Evolutionary conservation across 2,329 filamentous ascomycete species (phyloP).

Genomic region (Corniculantispora saksenae): DNA sequence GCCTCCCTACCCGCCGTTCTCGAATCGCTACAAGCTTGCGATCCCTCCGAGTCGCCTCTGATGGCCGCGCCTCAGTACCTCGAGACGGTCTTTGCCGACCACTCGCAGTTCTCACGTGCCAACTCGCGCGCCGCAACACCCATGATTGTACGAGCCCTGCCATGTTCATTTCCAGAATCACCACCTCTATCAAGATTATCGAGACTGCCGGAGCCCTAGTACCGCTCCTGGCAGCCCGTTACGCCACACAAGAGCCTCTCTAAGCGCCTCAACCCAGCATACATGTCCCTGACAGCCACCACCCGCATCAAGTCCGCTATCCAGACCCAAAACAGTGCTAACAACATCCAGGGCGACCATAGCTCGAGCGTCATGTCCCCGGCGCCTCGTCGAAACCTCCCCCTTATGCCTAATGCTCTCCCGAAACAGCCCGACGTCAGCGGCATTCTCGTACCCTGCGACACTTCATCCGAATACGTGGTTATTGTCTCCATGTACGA

Average conservation of each 20-base stretch:
- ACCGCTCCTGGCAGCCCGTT: constrained; percentile 23
- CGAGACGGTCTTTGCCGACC: constrained; percentile 74
- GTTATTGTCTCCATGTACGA: constrained; percentile 97
- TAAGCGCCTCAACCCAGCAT: constrained; percentile 36
- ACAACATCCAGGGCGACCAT: constrained; percentile 50
- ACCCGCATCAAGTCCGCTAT: constrained; percentile 38
- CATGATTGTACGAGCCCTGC: constrained; percentile 58
- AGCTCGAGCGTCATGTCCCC: constrained; percentile 48
- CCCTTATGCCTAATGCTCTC: constrained; percentile 64
- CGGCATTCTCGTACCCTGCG: constrained; percentile 61
- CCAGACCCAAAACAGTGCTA: constrained; percentile 42
- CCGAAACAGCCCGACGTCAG: constrained; percentile 76
- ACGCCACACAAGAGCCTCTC: constrained; percentile 25
- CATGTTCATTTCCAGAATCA: constrained; percentile 34
- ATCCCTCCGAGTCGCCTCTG: constrained; percentile 79
- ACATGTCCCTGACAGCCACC: constrained; percentile 49
- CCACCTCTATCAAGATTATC: constrained; percentile 6
- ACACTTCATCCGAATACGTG: constrained; percentile 73
- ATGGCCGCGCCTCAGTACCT: constrained; percentile 75
- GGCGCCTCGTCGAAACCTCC: constrained; percentile 61
- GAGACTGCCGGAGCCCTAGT: constrained; percentile 31
- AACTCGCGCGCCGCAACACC: constrained; percentile 69
- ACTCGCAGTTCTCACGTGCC: constrained; percentile 54
- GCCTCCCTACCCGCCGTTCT: constrained; percentile 62
- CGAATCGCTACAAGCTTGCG: constrained; percentile 72